These are phyloP conservation scores for Gymnopilus junonius DNA, from an alignment of 768 basidiomycete genomes.

Conservation along the genomic window DNA sequence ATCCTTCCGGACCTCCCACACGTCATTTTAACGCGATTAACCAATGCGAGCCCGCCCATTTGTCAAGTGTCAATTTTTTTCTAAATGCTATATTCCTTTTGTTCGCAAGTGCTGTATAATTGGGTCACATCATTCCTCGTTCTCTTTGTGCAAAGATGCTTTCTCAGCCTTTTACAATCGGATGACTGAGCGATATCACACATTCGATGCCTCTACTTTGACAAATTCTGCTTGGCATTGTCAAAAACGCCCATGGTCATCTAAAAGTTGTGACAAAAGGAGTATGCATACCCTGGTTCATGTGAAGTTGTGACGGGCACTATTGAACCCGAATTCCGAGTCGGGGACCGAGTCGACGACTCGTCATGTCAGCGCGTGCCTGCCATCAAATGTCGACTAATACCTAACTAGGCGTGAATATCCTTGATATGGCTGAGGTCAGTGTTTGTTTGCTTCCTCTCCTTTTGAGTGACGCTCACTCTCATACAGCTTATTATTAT, in stretches of 20 bases:
- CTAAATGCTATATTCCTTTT: not conserved
- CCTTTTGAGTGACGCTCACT: not conserved
- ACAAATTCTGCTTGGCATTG: not conserved
- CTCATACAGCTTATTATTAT: not conserved
- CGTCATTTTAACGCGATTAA: not conserved
- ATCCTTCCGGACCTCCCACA: not conserved
- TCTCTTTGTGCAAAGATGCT: not conserved
- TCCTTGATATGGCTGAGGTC: not conserved
- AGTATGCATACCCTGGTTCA: slow-evolving; percentile 5
- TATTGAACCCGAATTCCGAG: slow-evolving; percentile 11
- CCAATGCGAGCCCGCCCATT: not conserved
- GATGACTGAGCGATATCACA: not conserved
- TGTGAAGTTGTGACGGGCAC: slow-evolving; percentile 15
- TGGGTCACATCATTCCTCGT: not conserved
- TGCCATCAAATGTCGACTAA: not conserved
- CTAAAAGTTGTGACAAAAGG: slow-evolving; percentile 4
- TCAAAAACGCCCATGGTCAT: not conserved
- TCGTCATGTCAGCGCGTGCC: slow-evolving; percentile 4
- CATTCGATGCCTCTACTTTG: not conserved
- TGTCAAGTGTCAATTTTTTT: not conserved
- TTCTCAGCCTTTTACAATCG: not conserved
- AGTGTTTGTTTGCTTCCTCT: not conserved
- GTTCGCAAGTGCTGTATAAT: not conserved
- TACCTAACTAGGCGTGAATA: slow-evolving; percentile 2
- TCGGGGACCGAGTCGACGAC: not conserved